Evolutionary conservation across 1,139 yeast species (phyloP).

Genomic region (Scheffersomyces parashehatae): DNA sequence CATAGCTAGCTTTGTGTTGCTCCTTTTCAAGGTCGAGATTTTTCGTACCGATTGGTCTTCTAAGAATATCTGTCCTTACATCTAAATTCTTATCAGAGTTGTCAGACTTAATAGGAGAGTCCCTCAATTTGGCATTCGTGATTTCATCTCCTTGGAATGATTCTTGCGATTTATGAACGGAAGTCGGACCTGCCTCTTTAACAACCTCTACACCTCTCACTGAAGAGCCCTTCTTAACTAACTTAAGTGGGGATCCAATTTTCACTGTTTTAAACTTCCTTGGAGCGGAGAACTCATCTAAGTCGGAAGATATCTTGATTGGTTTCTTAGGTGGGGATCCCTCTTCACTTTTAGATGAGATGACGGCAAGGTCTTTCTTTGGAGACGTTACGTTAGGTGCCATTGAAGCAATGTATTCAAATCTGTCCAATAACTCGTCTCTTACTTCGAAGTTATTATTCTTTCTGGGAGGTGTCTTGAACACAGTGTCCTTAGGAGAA

Average conservation of each 20-base stretch:
- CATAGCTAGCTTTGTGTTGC: conserved; percentile 21
- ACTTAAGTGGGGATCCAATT: conserved; percentile 40
- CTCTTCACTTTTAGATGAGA: neutral
- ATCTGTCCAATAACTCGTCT: neutral
- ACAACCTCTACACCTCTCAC: conserved; percentile 24
- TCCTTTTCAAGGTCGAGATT: neutral
- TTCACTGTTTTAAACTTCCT: conserved; percentile 33
- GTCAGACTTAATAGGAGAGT: conserved; percentile 2
- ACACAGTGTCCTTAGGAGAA: conserved; percentile 19
- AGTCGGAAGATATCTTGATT: neutral
- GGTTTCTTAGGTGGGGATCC: neutral
- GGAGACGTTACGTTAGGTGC: neutral
- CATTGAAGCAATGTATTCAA: neutral
- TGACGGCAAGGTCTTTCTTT: neutral
- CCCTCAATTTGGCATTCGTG: conserved; percentile 27
- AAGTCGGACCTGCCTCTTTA: neutral
- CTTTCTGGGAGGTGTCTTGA: conserved; percentile 29
- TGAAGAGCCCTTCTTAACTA: conserved; percentile 31
- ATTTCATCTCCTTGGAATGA: conserved; percentile 21
- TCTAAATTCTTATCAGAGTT: neutral
- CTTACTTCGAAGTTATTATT: neutral
- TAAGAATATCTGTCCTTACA: neutral
- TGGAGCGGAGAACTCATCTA: conserved; percentile 7
- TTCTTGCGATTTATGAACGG: neutral
- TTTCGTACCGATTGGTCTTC: too few relatives aligned